Evolutionary conservation across 495 filamentous ascomycete genomes (phyloP), one percentile per base, ranked within the genome.

Genomic region (Penicillium riverlandense): DNA sequence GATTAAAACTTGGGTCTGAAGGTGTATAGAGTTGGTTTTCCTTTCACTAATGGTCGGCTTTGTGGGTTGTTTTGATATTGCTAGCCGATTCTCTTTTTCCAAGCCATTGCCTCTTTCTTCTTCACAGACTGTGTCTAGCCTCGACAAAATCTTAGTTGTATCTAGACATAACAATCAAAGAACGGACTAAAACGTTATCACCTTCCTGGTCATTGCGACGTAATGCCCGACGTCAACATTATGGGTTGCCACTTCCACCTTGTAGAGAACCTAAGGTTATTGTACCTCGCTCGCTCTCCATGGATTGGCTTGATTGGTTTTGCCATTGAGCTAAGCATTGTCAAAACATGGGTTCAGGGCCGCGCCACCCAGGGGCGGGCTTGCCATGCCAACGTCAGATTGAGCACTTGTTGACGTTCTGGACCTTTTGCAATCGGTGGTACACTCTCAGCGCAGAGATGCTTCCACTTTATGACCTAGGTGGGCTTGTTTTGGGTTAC

Each of bases 1-100:
- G 83, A 88, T 66, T 92, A 80, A 69, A 48, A 38, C 40, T 40
- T 38, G 35, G 36, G 34, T 51, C 50, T 22, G 22, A 44, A 45
- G 50, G 39, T 67, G 66, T 67, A 70, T 68, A 65, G 60, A 64
- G 54, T 55, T 35, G 42, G 42, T 35, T 62, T 22, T 22, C 22
- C 22, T 22, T 22, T 22, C 22, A 61, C 54, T 70, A 71, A 69
- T 67, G 64, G 22, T 22, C 22, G 22, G 4, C 22, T 22, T 6
- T 22, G 22, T 22, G 22, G 22, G 22, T 47, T 48, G 45, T 34
- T 50, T 50, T 45, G 37, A 43, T 37, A 43, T 13, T 43, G 32
- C 43, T 49, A 36, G 40, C 47, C 45, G 29, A 42, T 53, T 47
- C 54, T 41, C 50, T 39, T 60, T 48, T 57, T 52, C 43, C 37